Evolutionary conservation across 768 basidiomycete species (phyloP), one percentile per base, ranked within the genome.

Genomic region (Floccularia luteovirens): DNA sequence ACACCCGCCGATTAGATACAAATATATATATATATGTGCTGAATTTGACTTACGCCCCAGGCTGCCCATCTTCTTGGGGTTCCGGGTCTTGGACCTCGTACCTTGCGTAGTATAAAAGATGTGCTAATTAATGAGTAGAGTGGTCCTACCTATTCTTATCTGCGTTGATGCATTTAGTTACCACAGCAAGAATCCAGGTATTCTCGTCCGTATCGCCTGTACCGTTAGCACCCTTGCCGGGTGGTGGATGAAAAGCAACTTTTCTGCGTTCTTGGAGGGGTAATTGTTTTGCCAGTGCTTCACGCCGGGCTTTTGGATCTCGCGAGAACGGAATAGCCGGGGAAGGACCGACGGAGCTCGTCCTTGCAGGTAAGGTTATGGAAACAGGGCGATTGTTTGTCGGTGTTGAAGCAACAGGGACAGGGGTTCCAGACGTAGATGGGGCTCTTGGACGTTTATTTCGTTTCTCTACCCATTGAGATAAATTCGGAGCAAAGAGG

Each of bases 31-130:
- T 36, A 22, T 11, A 17, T 5, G 19, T 38, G 3, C 38, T 21
- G 21, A 31, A 23, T 24, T 27, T 24, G 4, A 51, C 70, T 52
- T 58, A 74, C 71, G 61, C 63, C 52, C 82, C 83, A 16, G 82
- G 79, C 47, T 82, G 72, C 6, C 85, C 82, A 39, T 86, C 82
- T 54, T 88, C 87, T 57, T 86, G 82, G 14, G 83, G 82, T 47
- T 91, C 88, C 27, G 75, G 79, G 53, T 90, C 89, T 58, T 87
- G 84, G 0, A 91, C 89, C 57, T 89, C 86, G 47, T 90, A 90
- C 46, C 85, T 90, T 43, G 41, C 43, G 19, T 2, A 8, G 21
- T 36, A 36, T 36, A 16, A 19, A n/a, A 25, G 31, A 39, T 5
- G 43, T 19, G 41, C 3, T 25, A 27, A 23, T 28, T 4, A 23